Conservation (phyloP, 257 asterid genomes). For the Jaltomata sinuosa region DNA sequence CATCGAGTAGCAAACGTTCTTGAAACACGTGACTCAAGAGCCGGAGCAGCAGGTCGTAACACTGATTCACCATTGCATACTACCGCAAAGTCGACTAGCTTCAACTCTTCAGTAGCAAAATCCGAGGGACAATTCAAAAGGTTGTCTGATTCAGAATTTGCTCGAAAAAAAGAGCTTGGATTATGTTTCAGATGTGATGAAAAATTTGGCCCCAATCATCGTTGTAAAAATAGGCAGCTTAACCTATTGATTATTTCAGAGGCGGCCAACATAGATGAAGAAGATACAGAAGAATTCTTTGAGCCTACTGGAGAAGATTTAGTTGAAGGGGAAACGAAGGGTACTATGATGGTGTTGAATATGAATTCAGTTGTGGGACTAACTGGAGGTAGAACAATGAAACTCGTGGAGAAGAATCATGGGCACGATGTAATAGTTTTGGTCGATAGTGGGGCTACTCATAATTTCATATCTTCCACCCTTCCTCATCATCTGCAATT, state of each 20-base stretch:
- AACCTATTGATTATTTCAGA: not conserved
- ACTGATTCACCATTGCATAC: not conserved
- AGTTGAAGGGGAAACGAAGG: too few species aligned
- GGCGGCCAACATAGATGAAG: not conserved
- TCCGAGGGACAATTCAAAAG: not conserved
- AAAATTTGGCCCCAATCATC: not conserved
- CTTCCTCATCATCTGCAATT: not conserved
- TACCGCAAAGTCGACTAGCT: not conserved
- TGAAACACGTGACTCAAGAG: not conserved
- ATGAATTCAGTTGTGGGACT: too few species aligned
- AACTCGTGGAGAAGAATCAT: too few species aligned
- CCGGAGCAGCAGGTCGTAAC: not conserved
- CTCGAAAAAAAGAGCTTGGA: not conserved
- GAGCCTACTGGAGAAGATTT: too few species aligned
- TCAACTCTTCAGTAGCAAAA: not conserved
- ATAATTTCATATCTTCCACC: not conserved
- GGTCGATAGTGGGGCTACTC: too few species aligned
- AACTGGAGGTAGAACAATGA: too few species aligned
- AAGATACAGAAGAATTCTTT: not conserved
- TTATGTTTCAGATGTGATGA: not conserved
- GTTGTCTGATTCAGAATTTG: not conserved
- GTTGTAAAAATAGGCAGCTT: not conserved
- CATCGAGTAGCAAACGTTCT: not conserved
- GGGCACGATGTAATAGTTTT: too few species aligned
- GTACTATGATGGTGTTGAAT: too few species aligned